phyloP scores from a whole-genome alignment of 768 basidiomycete genomes.

The Tricholoma hemisulphureum region DNA sequence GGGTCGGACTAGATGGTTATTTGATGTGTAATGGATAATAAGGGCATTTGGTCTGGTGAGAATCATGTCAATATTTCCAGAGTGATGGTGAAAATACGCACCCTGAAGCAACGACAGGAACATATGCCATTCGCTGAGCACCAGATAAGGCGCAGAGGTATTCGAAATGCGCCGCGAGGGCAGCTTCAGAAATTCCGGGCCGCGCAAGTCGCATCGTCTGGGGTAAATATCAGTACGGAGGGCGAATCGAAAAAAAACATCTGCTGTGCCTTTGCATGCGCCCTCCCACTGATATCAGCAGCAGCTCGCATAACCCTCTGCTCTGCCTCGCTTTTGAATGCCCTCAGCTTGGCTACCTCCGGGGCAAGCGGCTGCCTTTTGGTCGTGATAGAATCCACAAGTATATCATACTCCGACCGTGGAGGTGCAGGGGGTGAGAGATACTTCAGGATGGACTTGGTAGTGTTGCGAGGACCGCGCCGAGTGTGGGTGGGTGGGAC shows the following conservation, averaged over 20 bases:
- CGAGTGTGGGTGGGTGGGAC: constrained; percentile 35
- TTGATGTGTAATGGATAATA: constrained; percentile 92
- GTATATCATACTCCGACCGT: constrained; percentile 49
- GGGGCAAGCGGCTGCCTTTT: constrained; percentile 55
- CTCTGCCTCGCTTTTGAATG: constrained; percentile 80
- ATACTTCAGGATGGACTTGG: constrained; percentile 58
- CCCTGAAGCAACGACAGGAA: constrained; percentile 97
- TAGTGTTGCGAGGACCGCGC: constrained; percentile 36
- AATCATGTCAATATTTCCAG: neutral
- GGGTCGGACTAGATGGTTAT: constrained; percentile 71
- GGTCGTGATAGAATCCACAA: constrained; percentile 54
- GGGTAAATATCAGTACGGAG: neutral
- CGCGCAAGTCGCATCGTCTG: constrained; percentile 82
- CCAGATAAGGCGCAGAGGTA: constrained; percentile 80
- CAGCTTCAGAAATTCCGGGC: constrained; percentile 41
- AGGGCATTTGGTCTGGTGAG: constrained; percentile 67
- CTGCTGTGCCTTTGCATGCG: constrained; percentile 82
- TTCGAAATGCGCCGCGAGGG: constrained; percentile 77
- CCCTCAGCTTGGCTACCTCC: constrained; percentile 67
- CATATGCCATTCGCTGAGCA: constrained; percentile 88
- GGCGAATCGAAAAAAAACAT: neutral
- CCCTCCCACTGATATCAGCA: constrained; percentile 82
- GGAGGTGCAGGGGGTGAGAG: constrained; percentile 33
- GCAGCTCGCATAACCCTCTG: constrained; percentile 77
- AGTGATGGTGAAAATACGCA: constrained; percentile 29